Evolutionary conservation across 371 early-diverging fungal genomes (phyloP), one percentile per base, ranked within the genome.

Genomic region (Phascolomyces articulosus): DNA sequence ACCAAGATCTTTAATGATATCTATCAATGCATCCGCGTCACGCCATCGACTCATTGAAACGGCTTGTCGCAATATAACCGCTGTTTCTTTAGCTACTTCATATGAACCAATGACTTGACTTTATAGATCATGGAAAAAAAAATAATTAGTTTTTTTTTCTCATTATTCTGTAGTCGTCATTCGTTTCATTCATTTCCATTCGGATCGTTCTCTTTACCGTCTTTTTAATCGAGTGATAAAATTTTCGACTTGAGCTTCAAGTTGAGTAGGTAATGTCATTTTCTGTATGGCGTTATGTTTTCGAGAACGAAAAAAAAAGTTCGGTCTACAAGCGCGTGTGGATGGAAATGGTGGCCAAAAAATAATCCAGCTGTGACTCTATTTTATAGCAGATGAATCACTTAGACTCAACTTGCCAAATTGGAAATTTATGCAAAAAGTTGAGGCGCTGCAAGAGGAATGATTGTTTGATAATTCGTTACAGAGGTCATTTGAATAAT

Each of bases 51-150:
- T 87, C 61, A 80, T 81, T 3, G 92, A 88, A 24, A 96, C 86
- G 4, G 93, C 90, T 49, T 89, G 92, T 51, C 92, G 81, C 61
- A 96, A 80, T 29, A 96, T 78, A 48, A 83, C 82, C 24, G 92
- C 89, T 0, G 96, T 96, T 67, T 94, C 93, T 51, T 91, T 80
- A 26, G 96, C 88, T 26, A 91, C 90, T 28, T 80, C 79, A 51
- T 83, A 89, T 16, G 93, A 91, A 29, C 94, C 94, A 26, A 87
- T 79, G 8, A 93, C 78, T 75, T 91, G 94, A 27, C 95, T 90
- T 72, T 23, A 58, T 51, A 69, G 56, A 11, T 7, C 55, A 56
- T 21, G 28, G 28, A 51, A 26, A 53, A 20, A 34, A 2, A 27
- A 10, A 26, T 16, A 59, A 34, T 55, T 21, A 59, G 28, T 40